Conservation (phyloP, 2,329 filamentous ascomycete genomes). For the Apiospora koreana region DNA sequence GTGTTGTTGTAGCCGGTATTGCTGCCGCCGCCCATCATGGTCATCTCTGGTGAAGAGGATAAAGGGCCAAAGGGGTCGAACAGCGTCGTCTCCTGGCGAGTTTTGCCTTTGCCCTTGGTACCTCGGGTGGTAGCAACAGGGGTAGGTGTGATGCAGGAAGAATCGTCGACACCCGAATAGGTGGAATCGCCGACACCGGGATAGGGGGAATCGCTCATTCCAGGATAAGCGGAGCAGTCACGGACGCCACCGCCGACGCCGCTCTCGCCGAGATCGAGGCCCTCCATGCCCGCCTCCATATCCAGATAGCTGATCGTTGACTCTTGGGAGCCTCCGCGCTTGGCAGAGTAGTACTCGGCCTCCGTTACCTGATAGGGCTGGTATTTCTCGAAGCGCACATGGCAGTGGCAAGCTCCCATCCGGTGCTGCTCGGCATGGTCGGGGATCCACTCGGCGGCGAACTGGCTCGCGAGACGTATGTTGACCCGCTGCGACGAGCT, state of each 20-base stretch:
- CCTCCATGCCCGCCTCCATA: neutral
- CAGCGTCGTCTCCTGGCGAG: neutral
- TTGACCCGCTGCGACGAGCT: constrained; percentile 18
- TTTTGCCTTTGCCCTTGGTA: neutral
- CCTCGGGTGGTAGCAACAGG: neutral
- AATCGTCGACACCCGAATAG: neutral
- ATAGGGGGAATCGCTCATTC: too few species aligned
- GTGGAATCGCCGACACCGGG: neutral
- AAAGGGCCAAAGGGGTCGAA: neutral
- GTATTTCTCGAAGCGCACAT: constrained; percentile 34
- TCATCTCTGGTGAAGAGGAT: neutral
- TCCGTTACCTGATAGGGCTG: constrained; percentile 15
- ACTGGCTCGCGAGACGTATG: constrained; percentile 37
- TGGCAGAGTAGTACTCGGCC: neutral
- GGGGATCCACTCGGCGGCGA: constrained; percentile 40
- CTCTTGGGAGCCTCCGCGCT: neutral
- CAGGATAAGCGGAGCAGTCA: too few species aligned
- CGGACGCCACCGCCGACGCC: too few species aligned
- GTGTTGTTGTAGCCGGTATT: neutral
- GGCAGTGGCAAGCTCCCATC: constrained; percentile 36
- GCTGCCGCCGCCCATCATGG: neutral
- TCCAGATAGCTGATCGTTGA: neutral
- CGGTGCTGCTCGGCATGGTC: constrained; percentile 40
- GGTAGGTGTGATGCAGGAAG: neutral
- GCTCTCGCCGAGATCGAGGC: neutral